Evolutionary conservation across 148 eudicot genomes (phyloP).

Genomic region (Diospyros lotus): DNA sequence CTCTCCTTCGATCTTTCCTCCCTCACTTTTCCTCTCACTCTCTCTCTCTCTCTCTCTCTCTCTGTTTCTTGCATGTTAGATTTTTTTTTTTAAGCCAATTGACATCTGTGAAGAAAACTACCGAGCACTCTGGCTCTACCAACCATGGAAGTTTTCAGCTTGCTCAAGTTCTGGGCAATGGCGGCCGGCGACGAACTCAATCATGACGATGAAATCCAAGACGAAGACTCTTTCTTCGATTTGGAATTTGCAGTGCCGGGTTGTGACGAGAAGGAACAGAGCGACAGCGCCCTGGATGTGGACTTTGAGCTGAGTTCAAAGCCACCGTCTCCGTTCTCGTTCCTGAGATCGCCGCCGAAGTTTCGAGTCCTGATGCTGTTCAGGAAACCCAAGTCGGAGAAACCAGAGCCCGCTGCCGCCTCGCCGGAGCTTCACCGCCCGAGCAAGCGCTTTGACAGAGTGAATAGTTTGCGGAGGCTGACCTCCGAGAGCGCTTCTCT

Average conservation of each 20-base stretch:
- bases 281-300: background rate
- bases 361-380: slow-evolving; percentile 33
- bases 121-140: slow-evolving; percentile 8
- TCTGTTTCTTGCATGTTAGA: background rate
- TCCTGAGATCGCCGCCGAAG: slow-evolving; percentile 27
- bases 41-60: slow-evolving; percentile 25
- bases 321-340: slow-evolving; percentile 36
- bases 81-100: background rate
- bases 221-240: slow-evolving; percentile 65
- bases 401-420: background rate
- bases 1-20: slow-evolving; percentile 13
- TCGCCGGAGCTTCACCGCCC: slow-evolving; percentile 4
- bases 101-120: background rate
- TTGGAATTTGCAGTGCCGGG: slow-evolving; percentile 47
- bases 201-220: slow-evolving; percentile 15
- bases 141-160: slow-evolving; percentile 45
- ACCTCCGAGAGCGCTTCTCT: slow-evolving; percentile 13
- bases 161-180: slow-evolving; percentile 65
- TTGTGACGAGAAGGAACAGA: slow-evolving; percentile 6
- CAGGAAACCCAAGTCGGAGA: slow-evolving; percentile 22
- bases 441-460: slow-evolving; percentile 25
- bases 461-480: slow-evolving; percentile 24
- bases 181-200: slow-evolving; percentile 7
- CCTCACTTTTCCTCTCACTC: slow-evolving; percentile 12
- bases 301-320: slow-evolving; percentile 10